Evolutionary conservation across 2,329 filamentous ascomycete genomes (phyloP), one percentile per base, ranked within the genome.

Genomic region (Beauveria caledonica): DNA sequence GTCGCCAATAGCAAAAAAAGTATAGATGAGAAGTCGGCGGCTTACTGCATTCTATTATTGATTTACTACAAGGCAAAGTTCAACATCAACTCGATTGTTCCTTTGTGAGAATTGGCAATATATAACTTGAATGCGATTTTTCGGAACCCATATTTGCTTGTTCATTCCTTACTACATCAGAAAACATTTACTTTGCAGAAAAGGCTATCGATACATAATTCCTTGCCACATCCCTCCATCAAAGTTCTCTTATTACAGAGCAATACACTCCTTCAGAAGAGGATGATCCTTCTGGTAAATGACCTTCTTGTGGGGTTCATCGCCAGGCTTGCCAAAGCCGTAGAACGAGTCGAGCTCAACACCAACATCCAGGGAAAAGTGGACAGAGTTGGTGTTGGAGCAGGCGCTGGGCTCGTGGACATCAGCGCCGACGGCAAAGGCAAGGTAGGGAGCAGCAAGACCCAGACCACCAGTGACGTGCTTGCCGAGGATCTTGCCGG

Each of bases 331-430:
- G 46, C 60, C 60, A 13, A 57, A 57, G 39, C 60, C 60, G 27
- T 61, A 61, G 53, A 57, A 61, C n/a, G 60, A 52, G 15, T 58
- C 60, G 9, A 61, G 60, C 53, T 56, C 54, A n/a, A 56, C 60
- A 15, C 60, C 60, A 2, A 61, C 53, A 17, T 57, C 54, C 5
- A 61, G 15, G 25, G 53, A 56, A 15, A 51, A 61, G 21, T 61
- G 53, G 10, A 61, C 50, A n/a, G 60, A 61, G 44, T 42, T 51
- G 50, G 50, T 58, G 49, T 50, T 45, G 17, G 54, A 57, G 54
- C 60, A 62, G 11, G 60, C 49, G 40, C 44, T 62, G 33, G 60
- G 49, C 44, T 57, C 50, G 33, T 58, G 44, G 13, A 62, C 60
- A 21, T 62, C 54, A 5, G 55, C 60, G 21, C 60, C 60, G 13